phyloP scores from a whole-genome alignment of 1,284 basidiomycete genomes.

The Microbotryomycetes sp. region DNA sequence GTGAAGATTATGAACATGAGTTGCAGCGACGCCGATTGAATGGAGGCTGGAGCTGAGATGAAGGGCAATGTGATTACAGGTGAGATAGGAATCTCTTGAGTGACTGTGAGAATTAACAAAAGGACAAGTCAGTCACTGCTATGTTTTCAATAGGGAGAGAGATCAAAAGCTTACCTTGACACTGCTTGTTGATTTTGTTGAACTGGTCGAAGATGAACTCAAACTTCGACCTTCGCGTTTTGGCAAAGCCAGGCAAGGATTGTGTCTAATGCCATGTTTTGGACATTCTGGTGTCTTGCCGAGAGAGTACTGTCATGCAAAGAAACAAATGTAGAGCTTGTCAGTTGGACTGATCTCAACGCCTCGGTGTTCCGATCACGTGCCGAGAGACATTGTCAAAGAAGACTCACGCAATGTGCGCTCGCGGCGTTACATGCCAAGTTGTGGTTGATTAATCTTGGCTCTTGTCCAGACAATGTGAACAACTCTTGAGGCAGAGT shows the following conservation, averaged over 20 bases:
- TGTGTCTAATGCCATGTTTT: slow-evolving; percentile 22
- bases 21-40: too few relatives aligned
- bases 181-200: background rate
- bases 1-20: too few relatives aligned
- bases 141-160: too few relatives aligned
- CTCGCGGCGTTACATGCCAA: background rate
- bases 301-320: background rate
- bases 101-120: too few relatives aligned
- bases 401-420: background rate
- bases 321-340: background rate
- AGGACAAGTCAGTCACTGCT: too few relatives aligned
- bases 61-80: too few relatives aligned
- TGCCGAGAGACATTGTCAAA: too few relatives aligned
- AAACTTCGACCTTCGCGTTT: slow-evolving; percentile 6
- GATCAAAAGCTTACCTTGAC: background rate
- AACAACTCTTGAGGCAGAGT: background rate
- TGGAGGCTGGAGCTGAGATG: too few relatives aligned
- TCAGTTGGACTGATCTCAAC: background rate
- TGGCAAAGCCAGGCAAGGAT: slow-evolving; percentile 19
- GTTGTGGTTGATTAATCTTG: background rate
- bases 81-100: too few relatives aligned
- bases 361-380: background rate
- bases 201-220: background rate
- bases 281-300: slow-evolving; percentile 12
- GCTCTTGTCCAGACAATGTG: background rate